phyloP scores from a whole-genome alignment of 768 basidiomycete genomes.

The Amanita jacksonii region DNA sequence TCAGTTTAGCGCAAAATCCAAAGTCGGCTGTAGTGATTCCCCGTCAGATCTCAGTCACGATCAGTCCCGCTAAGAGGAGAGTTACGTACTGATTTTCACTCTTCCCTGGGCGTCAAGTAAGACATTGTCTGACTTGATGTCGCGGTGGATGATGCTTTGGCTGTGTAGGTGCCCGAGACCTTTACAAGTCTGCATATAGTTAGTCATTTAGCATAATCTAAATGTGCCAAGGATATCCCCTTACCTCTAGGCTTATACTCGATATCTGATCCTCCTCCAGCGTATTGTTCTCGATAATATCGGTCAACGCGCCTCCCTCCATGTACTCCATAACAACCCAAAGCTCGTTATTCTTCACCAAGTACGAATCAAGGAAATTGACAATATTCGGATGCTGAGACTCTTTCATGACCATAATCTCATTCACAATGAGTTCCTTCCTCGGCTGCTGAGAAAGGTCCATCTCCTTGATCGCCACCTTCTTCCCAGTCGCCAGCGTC shows the following conservation, averaged over 20 bases:
- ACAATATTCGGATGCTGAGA: constrained; percentile 96
- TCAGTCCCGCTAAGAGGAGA: background rate
- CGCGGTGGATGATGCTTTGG: constrained; percentile 92
- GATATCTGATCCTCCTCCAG: constrained; percentile 94
- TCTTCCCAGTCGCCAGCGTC: constrained; percentile 70
- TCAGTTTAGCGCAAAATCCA: constrained; percentile 93
- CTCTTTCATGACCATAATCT: constrained; percentile 98
- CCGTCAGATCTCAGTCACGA: background rate
- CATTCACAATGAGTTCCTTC: constrained; percentile 96
- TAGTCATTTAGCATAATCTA: background rate
- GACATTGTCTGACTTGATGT: constrained; percentile 96
- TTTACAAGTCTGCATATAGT: constrained; percentile 70
- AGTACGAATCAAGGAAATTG: constrained; percentile 88
- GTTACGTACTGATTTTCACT: constrained; percentile 89
- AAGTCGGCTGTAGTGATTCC: constrained; percentile 72
- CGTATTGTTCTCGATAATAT: constrained; percentile 96
- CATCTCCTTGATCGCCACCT: constrained; percentile 98
- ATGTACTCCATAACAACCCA: constrained; percentile 99
- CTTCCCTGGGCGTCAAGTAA: constrained; percentile 85
- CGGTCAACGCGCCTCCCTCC: constrained; percentile 96
- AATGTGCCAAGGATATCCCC: constrained; percentile 18
- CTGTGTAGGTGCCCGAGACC: constrained; percentile 89
- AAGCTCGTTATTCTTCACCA: constrained; percentile 79
- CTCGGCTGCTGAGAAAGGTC: constrained; percentile 90
- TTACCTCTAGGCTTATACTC: constrained; percentile 83